These are phyloP conservation scores for Penicillium polonicum DNA, from an alignment of 2,329 filamentous ascomycete genomes.

Conservation along the genomic window DNA sequence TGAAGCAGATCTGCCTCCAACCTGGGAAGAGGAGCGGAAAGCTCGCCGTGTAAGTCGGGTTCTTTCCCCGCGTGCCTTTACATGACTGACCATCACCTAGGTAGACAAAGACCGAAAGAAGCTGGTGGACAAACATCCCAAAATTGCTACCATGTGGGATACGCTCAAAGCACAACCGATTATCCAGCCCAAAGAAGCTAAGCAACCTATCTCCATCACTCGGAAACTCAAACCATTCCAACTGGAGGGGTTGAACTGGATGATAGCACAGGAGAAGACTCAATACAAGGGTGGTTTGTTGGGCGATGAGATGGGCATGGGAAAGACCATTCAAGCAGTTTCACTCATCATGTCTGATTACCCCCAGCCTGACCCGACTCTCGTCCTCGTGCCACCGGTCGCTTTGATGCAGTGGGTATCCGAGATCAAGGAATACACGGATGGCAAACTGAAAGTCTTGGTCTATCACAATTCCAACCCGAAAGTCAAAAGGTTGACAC, in stretches of 20 bases:
- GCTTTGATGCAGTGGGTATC: constrained; percentile 93
- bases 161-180: constrained; percentile 67
- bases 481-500: constrained; percentile 73
- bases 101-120: constrained; percentile 59
- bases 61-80: neutral
- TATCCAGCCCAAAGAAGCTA: constrained; percentile 62
- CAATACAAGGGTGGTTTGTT: constrained; percentile 85
- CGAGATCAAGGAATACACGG: constrained; percentile 76
- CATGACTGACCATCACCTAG: neutral
- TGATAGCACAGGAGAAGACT: constrained; percentile 83
- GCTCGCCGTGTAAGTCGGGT: constrained; percentile 21
- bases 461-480: constrained; percentile 85
- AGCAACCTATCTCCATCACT: constrained; percentile 74
- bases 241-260: constrained; percentile 90
- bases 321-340: constrained; percentile 97
- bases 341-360: constrained; percentile 98
- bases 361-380: constrained; percentile 74
- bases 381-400: constrained; percentile 89
- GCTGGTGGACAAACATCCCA: constrained; percentile 74
- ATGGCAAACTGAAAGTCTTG: constrained; percentile 84
- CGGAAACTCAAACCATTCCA: constrained; percentile 90
- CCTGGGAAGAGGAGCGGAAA: constrained; percentile 21
- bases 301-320: constrained; percentile 98
- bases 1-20: constrained; percentile 10
- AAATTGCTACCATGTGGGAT: constrained; percentile 80